phyloP scores from a whole-genome alignment of 192 early-diverging fungal species.

The Dissophora ornata region DNA sequence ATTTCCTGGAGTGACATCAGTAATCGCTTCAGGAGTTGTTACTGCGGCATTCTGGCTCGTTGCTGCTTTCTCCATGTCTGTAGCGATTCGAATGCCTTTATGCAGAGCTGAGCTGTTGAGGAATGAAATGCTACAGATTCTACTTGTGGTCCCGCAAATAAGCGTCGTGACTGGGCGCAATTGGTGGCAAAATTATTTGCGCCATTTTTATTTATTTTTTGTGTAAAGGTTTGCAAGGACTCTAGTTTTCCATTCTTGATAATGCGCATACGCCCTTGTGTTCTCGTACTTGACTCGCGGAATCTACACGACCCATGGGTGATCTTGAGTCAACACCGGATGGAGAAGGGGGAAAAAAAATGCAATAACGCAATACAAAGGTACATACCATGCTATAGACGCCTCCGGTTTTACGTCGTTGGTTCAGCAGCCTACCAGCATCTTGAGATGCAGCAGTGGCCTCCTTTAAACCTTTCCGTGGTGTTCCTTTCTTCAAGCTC shows the following conservation, averaged over 20 bases:
- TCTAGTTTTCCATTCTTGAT: constrained; percentile 27
- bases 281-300: constrained; percentile 37
- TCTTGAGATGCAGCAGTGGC: neutral
- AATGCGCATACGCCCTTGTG: constrained; percentile 31
- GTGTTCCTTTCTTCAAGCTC: constrained; percentile 8
- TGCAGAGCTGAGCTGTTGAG: too few species aligned
- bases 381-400: constrained; percentile 47
- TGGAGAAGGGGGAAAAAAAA: neutral
- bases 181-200: constrained; percentile 22
- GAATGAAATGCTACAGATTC: too few species aligned
- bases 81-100: neutral
- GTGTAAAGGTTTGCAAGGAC: constrained; percentile 4
- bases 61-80: constrained; percentile 2
- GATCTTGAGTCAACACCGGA: too few species aligned
- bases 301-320: constrained; percentile 14
- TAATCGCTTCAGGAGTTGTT: neutral
- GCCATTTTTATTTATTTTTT: neutral
- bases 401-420: constrained; percentile 33
- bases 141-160: too few species aligned
- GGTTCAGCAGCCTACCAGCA: neutral
- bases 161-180: too few species aligned
- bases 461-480: constrained; percentile 22
- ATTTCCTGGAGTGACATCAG: constrained; percentile 22
- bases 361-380: neutral
- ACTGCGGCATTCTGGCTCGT: neutral